These are phyloP conservation scores for Gossypium thurberi DNA, from an alignment of 345 rosid genomes.

Conservation along the genomic window DNA sequence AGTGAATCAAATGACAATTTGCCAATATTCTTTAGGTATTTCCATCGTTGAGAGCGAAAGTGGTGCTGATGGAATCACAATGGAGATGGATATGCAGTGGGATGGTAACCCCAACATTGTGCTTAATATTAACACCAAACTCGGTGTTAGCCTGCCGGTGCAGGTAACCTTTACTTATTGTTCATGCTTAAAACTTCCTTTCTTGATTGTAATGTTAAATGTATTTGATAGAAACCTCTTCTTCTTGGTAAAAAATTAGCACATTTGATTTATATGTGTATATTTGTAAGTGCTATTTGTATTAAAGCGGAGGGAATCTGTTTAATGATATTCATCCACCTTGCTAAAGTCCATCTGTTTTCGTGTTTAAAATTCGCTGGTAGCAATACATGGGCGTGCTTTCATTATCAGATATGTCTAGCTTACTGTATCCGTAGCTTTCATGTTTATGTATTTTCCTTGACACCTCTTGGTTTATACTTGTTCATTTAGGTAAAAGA, in stretches of 20 bases:
- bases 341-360: background rate
- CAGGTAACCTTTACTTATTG: constrained; percentile 40
- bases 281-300: background rate
- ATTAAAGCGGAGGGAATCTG: background rate
- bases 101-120: constrained; percentile 81
- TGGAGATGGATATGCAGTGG: constrained; percentile 96
- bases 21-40: constrained; percentile 42
- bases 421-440: background rate
- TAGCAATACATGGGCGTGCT: background rate
- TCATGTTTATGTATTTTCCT: background rate
- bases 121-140: constrained; percentile 59
- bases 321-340: background rate
- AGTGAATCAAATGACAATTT: background rate
- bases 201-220: background rate
- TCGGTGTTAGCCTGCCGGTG: constrained; percentile 71
- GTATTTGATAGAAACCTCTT: background rate
- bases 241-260: background rate
- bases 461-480: constrained; percentile 8
- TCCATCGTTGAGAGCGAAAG: constrained; percentile 56
- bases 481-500: constrained; percentile 61
- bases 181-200: background rate
- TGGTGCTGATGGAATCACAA: constrained; percentile 40
- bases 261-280: background rate
- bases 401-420: background rate
- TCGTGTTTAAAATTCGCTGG: background rate